Evolutionary conservation across 805 yeast species (phyloP), one percentile per base, ranked within the genome.

Genomic region (Schizosaccharomyces cryophilus): DNA sequence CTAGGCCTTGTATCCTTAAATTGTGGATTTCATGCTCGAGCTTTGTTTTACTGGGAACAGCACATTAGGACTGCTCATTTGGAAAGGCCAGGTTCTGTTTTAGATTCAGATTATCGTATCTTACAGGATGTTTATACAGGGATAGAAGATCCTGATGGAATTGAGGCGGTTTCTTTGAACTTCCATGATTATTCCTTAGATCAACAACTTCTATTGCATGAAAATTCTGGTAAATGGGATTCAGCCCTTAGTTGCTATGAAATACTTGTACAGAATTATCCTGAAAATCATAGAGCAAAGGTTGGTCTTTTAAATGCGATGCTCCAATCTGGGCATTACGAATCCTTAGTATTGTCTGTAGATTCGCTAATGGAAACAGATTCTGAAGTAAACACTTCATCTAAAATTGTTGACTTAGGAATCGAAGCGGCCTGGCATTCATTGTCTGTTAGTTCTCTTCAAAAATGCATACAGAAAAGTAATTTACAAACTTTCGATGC

Each of bases 131-230:
- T 89, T 74, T 93, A 93, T 69, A 83, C 95, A 6, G 84, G 80
- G 62, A 80, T 93, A 59, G 90, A 87, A 66, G 98, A 94, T 67
- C 77, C 83, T 45, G 99, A 93, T 73, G 82, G 95, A 0, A 74
- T 93, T 40, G 89, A 85, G 68, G 99, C 98, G 26, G 80, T 87
- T 4, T 72, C 89, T 62, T 81, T 85, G 63, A 83, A 86, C 65
- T 81, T 95, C 0, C 66, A 72, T 1, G 78, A 84, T 0, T 79
- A 80, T 51, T 80, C 81, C 64, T 72, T 87, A 55, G 78, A 80
- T n/a, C 89, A 88, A 63, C 85, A 87, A 67, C 77, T 89, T 30
- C 74, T 82, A 5, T 87, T 87, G 62, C 81, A 90, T 61, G 93
- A 87, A 65, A 88, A 85, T 65, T 82, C 86, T 59, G 87, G 85